Base-by-base conservation (phyloP, 257 asterid species). In the Catharanthus roseus region DNA sequence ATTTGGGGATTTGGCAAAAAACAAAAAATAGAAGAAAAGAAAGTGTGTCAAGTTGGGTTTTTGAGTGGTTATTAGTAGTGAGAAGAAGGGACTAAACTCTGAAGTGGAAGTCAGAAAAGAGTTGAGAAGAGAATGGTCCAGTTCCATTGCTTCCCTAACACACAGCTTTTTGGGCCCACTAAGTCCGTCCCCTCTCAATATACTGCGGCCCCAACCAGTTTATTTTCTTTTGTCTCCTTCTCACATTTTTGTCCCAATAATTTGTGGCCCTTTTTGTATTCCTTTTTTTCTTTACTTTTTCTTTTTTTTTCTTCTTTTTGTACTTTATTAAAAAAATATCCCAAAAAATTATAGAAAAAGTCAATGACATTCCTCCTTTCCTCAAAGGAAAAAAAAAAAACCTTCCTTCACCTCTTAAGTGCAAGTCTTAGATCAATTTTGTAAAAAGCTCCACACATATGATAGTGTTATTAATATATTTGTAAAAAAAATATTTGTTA, bases 151-250 rank as follows among this genome's bases (percentile, higher is more conserved):
- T n/a, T 42, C 57, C n/a, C 28, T 6, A 36, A 23, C 10, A 23
- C 72, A 69, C 65, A 78, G 58, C 29, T 44, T 13, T n/a, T 34
- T 21, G 72, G 65, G 62, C 69, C 76, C 71, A 70, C 62, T 3
- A 16, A 34, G 31, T 56, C 5, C 11, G 2, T 10, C 49, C 11
- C 11, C 50, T 16, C 50, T 45, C 13, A 34, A 69, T 26, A 64
- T 41, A n/a, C 50, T 24, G 77, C 70, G 76, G 77, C 64, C 82
- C 79, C 63, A 50, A 57, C 51, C 60, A 16, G 70, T 50, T 56
- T 64, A 36, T 39, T 77, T 72, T 49, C 47, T 42, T 63, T 60
- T 65, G 68, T 65, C 60, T 74, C 61, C 19, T 55, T 67, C 53
- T 41, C 31, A 49, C 55, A 34, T 18, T 75, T 68, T 31, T 56